Base-by-base conservation (phyloP, 2,329 filamentous ascomycete species). In the Nemania bipapillata region DNA sequence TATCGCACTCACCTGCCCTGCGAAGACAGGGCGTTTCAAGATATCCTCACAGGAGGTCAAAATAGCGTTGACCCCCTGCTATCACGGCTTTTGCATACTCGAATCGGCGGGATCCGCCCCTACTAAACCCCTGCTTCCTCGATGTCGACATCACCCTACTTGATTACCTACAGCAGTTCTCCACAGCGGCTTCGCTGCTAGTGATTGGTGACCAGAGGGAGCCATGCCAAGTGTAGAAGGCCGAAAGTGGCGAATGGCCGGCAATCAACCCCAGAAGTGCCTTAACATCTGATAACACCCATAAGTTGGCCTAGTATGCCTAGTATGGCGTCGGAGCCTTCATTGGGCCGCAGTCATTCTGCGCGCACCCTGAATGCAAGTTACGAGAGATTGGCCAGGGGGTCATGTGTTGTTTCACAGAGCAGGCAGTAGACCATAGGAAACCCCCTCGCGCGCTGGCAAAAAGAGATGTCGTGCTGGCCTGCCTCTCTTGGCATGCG, bases 401-500 rank as follows among this genome's bases (percentile, higher is more conserved):
- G 61, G 55, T 50, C 47, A 24, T 42, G 47, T 49, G 40, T 35
- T 53, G 45, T 65, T 61, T 57, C 61, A 64, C 6, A 50, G 32
- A 58, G 45, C 15, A 50, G 47, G 40, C 20, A 47, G 47, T 57
- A 49, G 50, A 45, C 52, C 37, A 40, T 30, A 12, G 45, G 58
- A 22, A 47, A 40, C 15, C 45, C 53, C 49, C 47, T 42, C 58
- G 59, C n/a, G n/a, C 54, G 59, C 32, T 28, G 50, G 17, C 45
- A 35, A n/a, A n/a, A n/a, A n/a, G 35, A 56, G 30, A 63, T 47
- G 52, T 59, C 53, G 47, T 63, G 57, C 58, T 26, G 54, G 45
- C 64, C 68, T 70, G 68, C 68, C 64, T 67, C 68, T 70, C 64
- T 70, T 70, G 68, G 65, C 65, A 70, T 60, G 47, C 65, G 53